Base-by-base conservation (phyloP, 441 rosid genomes). In the Euphorbia schlechtendalii region DNA sequence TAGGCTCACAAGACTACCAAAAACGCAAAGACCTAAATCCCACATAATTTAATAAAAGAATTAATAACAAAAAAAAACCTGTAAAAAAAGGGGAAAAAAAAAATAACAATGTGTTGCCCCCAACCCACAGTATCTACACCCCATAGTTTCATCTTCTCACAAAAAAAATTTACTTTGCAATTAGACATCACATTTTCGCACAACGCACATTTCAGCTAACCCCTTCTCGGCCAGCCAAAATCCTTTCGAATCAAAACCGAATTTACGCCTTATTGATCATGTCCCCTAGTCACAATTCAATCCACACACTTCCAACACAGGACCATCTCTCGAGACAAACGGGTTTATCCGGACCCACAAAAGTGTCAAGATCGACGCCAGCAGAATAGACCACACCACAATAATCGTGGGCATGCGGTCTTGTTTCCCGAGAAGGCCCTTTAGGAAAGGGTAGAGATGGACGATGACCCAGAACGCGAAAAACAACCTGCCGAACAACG, bases 371-470 rank as follows among this genome's bases (percentile, higher is more conserved):
- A 94, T 86, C 0, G 98, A 94, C 54, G 99, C 92, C 2, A 94
- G 82, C 64, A 94, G 92, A 56, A 94, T 89, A 10, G 99, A 83
- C 96, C 96, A 94, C 51, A 94, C 96, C 20, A 91, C 59, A 59
- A 91, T 83, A 75, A 95, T 95, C 57, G 98, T 91, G 0, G 99
- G 98, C 74, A 88, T 69, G 51, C 92, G 70, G 71, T 91, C 84
- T 74, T 91, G 98, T 69, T 88, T 91, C 75, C 99, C 99, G 20
- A 87, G 67, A 55, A 85, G 73, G 48, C 99, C 99, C 73, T 94
- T 94, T 71, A 94, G 92, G 92, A 94, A 94, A 0, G 99, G 99
- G 73, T 91, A 91, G 45, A 94, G 89, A 80, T 91, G 99, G 61
- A 91, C 73, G 24, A 94, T 88, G 61, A 94, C 99, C 99, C 99